These are phyloP conservation scores for Metschnikowia lachancei DNA, from an alignment of 805 yeast genomes.

Conservation along the genomic window DNA sequence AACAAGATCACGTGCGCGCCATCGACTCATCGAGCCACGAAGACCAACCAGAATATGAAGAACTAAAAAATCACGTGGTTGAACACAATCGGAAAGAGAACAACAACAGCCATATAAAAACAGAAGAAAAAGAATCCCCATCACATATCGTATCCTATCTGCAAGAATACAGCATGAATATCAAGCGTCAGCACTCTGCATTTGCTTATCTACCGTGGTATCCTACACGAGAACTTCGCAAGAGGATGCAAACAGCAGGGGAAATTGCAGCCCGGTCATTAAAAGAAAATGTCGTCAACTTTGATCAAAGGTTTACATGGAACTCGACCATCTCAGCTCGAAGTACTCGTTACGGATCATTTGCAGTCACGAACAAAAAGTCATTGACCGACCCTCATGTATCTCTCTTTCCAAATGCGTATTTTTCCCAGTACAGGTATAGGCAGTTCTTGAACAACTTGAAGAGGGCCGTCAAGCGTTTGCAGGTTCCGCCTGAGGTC, in stretches of 20 bases:
- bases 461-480: slow-evolving; percentile 4
- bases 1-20: background rate
- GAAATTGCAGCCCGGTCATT: slow-evolving; percentile 6
- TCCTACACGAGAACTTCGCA: slow-evolving; percentile 8
- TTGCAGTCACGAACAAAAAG: slow-evolving; percentile 9
- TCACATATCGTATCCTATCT: slow-evolving; percentile 10
- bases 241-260: slow-evolving; percentile 6
- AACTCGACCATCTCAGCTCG: slow-evolving; percentile 6
- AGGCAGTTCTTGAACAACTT: slow-evolving; percentile 1
- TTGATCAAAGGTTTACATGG: slow-evolving; percentile 7
- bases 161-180: slow-evolving; percentile 23
- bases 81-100: background rate
- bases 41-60: background rate
- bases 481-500: slow-evolving; percentile 5
- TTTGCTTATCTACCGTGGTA: slow-evolving; percentile 23
- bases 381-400: slow-evolving; percentile 19
- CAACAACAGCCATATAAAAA: background rate
- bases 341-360: slow-evolving; percentile 8
- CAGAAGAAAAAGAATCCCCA: background rate
- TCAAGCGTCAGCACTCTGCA: slow-evolving; percentile 13
- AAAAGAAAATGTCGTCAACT: slow-evolving; percentile 2
- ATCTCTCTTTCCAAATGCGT: slow-evolving; percentile 18
- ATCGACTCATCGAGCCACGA: background rate
- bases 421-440: slow-evolving; percentile 1
- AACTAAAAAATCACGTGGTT: background rate